A percentile compares a stretch with the other conserved stretches of the same genome.
Evolutionary conservation across 495 filamentous ascomycete genomes (phyloP).

Genomic region (Penicillium paradoxum): DNA sequence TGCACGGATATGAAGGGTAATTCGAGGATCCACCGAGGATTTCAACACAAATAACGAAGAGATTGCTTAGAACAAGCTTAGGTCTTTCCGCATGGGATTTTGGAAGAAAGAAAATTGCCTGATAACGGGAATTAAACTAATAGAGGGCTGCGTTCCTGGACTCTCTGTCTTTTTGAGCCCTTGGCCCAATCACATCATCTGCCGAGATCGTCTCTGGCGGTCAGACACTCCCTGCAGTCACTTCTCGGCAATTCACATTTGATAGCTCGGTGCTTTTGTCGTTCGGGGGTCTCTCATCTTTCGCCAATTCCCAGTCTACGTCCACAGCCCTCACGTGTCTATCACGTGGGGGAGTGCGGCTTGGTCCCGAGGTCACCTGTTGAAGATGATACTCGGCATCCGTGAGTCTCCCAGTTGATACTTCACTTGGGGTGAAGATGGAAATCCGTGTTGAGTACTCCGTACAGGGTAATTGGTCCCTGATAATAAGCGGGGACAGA

Average conservation of each 20-base stretch:
- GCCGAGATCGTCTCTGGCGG: constrained; percentile 16
- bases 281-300: background rate
- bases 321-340: background rate
- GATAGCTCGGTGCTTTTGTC: background rate
- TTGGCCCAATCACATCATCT: constrained; percentile 18
- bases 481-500: background rate
- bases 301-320: background rate
- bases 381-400: background rate
- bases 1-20: constrained; percentile 6
- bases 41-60: background rate
- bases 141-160: background rate
- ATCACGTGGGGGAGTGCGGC: background rate
- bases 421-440: background rate
- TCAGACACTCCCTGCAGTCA: constrained; percentile 8
- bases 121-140: constrained; percentile 2
- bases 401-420: background rate
- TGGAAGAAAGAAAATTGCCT: background rate
- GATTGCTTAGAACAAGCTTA: background rate
- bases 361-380: no score
- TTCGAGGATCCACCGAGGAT: constrained; percentile 1
- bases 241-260: background rate
- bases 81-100: background rate
- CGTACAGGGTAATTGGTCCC: background rate
- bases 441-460: no score
- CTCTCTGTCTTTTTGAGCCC: background rate